Base-by-base conservation (phyloP, 208 protist species). In the Trypanosoma lewisi region DNA sequence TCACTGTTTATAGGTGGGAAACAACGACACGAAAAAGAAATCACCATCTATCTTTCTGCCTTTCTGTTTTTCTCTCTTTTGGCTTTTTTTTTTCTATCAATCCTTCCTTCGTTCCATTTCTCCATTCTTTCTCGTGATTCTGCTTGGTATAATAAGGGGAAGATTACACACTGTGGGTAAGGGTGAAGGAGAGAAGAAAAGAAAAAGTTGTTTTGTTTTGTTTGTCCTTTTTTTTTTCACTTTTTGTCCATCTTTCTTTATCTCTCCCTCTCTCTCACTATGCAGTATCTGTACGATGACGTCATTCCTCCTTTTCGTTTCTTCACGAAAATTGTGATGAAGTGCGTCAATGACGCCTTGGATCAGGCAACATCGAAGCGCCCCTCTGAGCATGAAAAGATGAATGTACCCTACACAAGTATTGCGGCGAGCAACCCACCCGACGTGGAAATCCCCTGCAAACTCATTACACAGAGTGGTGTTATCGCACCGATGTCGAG, bases 231-330 rank as follows among this genome's bases (percentile, higher is more conserved):
- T 7, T 41, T 63, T 34, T 51, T 41, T 37, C 39, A 9, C 19
- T 63, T 63, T 52, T 16, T 50, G 51, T 9, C 30, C 9, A 44
- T 17, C 16, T 52, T 39, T 52, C 19, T 63, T 39, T 25, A 28
- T 51, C 44, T 52, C 11, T 44, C 19, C 5, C 19, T 4, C 6
- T 2, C 7, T 17, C n/a, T 34, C 8, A 19, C 4, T 12, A 73
- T 73, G 67, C 67, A 73, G 45, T 73, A 73, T 42, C 60, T 66
- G 2, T 67, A 73, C 42, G 60, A 67, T 67, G 67, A 73, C 47
- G 44, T 64, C 28, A 47, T 63, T 51, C 58, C 58, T 14, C 67
- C 67, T 11, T 57, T 73, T 47, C 67, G 67, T 25, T 73, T 73
- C 28, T 73, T 73, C 27, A 41, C 67, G 21, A 73, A 67, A 17